Conservation (phyloP, 257 asterid genomes). For the Rehmannia glutinosa region DNA sequence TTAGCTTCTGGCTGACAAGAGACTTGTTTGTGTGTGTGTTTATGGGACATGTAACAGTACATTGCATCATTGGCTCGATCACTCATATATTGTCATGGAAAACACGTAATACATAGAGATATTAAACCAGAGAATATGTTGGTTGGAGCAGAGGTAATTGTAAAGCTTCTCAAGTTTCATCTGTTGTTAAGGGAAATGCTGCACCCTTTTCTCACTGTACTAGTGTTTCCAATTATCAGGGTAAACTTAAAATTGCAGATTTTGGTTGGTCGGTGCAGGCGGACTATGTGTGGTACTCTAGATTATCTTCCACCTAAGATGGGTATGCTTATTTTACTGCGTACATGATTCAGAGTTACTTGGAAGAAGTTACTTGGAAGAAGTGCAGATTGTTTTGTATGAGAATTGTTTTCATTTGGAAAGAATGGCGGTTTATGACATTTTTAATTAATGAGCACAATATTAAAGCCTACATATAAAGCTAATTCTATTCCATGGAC, state of each 20-base stretch:
- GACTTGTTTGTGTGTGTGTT: neutral
- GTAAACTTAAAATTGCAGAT: constrained; percentile 82
- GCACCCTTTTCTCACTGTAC: constrained; percentile 1
- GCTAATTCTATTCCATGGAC: neutral
- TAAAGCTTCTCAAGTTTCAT: constrained; percentile 20
- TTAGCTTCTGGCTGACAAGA: constrained; percentile 13
- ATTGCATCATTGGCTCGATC: constrained; percentile 83
- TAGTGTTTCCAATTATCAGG: constrained; percentile 42
- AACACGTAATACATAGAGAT: constrained; percentile 82
- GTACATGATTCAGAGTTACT: neutral
- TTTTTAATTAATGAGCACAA: neutral
- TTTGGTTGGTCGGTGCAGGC: constrained; percentile 87
- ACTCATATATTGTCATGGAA: constrained; percentile 79
- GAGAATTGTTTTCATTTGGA: neutral
- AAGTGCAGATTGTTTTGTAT: neutral
- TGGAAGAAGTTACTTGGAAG: neutral
- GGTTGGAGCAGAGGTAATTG: constrained; percentile 72
- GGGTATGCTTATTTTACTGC: constrained; percentile 40
- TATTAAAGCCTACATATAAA: neutral
- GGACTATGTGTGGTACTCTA: constrained; percentile 87
- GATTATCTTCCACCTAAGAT: constrained; percentile 92
- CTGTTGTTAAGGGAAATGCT: neutral
- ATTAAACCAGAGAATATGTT: constrained; percentile 85
- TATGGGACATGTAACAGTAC: constrained; percentile 38
- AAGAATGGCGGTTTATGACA: neutral